These are phyloP conservation scores for Schizochytrium sp. DNA, from an alignment of 108 stramenopile species.

Conservation along the genomic window DNA sequence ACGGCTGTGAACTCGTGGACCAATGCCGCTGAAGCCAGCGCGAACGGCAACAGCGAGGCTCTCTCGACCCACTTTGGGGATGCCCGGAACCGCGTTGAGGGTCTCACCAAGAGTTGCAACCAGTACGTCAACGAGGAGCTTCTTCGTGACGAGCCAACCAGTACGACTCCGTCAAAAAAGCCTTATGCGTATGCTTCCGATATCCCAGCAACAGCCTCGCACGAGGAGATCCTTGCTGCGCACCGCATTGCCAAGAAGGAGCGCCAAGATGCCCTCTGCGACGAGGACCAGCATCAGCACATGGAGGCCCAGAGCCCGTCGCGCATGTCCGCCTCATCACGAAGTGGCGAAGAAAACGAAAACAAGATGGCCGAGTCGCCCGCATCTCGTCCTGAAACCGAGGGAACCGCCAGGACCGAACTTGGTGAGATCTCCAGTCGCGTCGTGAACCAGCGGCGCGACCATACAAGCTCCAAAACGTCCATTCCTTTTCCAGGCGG, in stretches of 20 bases:
- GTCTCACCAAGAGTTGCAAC: background rate
- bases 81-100: background rate
- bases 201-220: background rate
- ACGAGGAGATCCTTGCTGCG: background rate
- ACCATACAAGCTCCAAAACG: background rate
- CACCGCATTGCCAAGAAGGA: background rate
- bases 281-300: background rate
- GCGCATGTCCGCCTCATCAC: background rate
- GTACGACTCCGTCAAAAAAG: background rate
- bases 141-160: background rate
- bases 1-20: background rate
- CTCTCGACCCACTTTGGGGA: background rate
- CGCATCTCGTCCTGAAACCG: background rate
- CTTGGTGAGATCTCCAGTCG: background rate
- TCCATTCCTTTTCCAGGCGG: background rate
- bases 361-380: background rate
- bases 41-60: background rate
- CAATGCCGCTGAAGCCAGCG: background rate
- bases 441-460: background rate
- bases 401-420: background rate
- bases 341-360: background rate
- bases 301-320: background rate
- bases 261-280: background rate
- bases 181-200: background rate
- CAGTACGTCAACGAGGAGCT: background rate